A percentile compares a stretch with the other conserved stretches of the same genome.
These are phyloP conservation scores for Zygosaccharomyces siamensis DNA, from an alignment of 805 yeast genomes.

Conservation along the genomic window DNA sequence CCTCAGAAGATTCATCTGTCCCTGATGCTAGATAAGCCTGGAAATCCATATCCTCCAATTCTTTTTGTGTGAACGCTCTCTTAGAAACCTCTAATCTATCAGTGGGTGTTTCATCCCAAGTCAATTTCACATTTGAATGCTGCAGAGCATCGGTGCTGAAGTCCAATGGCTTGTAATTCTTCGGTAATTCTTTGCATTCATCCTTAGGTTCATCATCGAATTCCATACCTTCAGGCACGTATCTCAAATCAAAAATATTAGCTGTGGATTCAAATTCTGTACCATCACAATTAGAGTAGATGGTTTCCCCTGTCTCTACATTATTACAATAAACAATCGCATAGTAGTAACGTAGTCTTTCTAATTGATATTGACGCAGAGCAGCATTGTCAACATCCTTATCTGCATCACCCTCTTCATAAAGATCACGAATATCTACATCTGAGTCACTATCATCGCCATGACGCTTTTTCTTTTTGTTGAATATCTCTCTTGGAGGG, in stretches of 20 bases:
- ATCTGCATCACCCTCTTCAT: slow-evolving; percentile 77
- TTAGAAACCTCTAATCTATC: slow-evolving; percentile 74
- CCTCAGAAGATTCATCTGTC: slow-evolving; percentile 52
- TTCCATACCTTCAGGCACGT: slow-evolving; percentile 87
- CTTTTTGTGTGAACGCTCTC: slow-evolving; percentile 81
- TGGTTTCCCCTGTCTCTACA: slow-evolving; percentile 60
- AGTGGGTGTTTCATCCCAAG: slow-evolving; percentile 98
- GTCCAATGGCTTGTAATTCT: slow-evolving; percentile 67
- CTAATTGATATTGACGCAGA: slow-evolving; percentile 85
- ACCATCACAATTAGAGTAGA: slow-evolving; percentile 87
- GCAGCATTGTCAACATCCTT: slow-evolving; percentile 80
- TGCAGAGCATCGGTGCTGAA: slow-evolving; percentile 95
- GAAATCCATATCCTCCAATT: slow-evolving; percentile 85
- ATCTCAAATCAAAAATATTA: slow-evolving; percentile 85
- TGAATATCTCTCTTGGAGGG: slow-evolving; percentile 82
- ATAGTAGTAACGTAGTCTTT: slow-evolving; percentile 86
- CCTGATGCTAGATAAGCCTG: slow-evolving; percentile 87
- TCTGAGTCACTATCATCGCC: slow-evolving; percentile 48
- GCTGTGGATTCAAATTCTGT: slow-evolving; percentile 95
- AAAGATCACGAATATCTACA: slow-evolving; percentile 61
- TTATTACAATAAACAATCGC: slow-evolving; percentile 85
- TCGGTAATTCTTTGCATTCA: slow-evolving; percentile 63
- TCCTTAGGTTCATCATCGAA: slow-evolving; percentile 79
- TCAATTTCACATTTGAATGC: slow-evolving; percentile 90
- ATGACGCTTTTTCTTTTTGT: slow-evolving; percentile 36